Percentiles rank a stretch among this genome's conserved stretches.
Evolutionary conservation across 805 yeast genomes (phyloP).

Genomic region (Barnettozyma vustinii): DNA sequence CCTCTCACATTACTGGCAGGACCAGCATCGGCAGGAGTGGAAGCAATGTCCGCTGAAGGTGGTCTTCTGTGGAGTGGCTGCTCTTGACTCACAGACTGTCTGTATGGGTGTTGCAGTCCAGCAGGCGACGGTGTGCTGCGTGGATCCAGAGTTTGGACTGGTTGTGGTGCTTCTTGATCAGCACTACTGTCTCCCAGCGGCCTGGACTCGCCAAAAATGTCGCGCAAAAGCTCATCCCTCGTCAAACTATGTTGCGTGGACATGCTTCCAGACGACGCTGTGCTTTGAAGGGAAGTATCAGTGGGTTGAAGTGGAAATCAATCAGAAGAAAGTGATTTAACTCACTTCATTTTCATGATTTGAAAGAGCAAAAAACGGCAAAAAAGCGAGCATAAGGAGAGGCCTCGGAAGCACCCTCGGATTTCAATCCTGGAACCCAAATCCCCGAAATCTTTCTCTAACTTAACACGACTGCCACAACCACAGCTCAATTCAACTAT

Average conservation of each 20-base stretch:
- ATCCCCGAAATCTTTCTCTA: slow-evolving; percentile 10
- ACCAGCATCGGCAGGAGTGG: neutral
- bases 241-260: slow-evolving; percentile 11
- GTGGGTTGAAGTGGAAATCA: neutral
- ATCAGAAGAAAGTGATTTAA: too few species aligned
- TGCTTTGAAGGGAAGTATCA: neutral
- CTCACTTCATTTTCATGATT: too few species aligned
- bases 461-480: neutral
- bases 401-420: neutral
- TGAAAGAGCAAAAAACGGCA: slow-evolving; percentile 5
- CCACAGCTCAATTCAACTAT: slow-evolving; percentile 1
- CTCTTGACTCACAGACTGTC: slow-evolving; percentile 2
- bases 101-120: slow-evolving; percentile 4
- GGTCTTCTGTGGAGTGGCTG: slow-evolving; percentile 5
- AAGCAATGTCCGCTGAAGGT: neutral
- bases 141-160: neutral
- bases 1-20: too few species aligned
- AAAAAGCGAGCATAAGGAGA: neutral
- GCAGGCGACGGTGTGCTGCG: slow-evolving; percentile 2
- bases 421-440: neutral
- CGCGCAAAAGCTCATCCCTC: slow-evolving; percentile 27
- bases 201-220: slow-evolving; percentile 28
- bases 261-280: slow-evolving; percentile 1
- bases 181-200: slow-evolving; percentile 8
- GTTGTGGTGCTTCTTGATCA: neutral